A percentile compares a stretch with the other conserved stretches of the same genome.
Evolutionary conservation across 2,329 filamentous ascomycete species (phyloP).

Genomic region (Colletotrichum orbiculare): DNA sequence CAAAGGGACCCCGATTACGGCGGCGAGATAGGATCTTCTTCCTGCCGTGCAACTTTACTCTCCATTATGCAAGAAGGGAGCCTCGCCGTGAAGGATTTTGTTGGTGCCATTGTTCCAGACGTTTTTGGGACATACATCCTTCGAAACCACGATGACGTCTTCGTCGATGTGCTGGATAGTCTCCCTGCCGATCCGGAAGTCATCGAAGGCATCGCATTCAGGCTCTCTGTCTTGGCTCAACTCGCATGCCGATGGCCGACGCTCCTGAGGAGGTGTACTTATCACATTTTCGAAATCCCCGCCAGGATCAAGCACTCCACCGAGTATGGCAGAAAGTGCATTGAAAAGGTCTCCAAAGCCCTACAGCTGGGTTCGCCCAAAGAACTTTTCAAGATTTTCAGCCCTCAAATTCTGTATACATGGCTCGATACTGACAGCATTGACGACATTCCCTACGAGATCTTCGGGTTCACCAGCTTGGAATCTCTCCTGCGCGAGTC

Average conservation of each 20-base stretch:
- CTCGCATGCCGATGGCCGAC: constrained; percentile 89
- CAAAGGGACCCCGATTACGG: constrained; percentile 75
- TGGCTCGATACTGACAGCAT: constrained; percentile 80
- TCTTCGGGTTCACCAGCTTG: constrained; percentile 82
- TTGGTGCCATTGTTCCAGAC: constrained; percentile 75
- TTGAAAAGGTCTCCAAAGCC: constrained; percentile 72
- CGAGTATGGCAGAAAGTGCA: constrained; percentile 78
- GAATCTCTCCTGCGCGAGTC: constrained; percentile 75
- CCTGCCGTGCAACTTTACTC: constrained; percentile 77
- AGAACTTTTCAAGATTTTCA: constrained; percentile 84
- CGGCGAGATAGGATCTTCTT: constrained; percentile 65
- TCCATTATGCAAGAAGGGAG: constrained; percentile 74
- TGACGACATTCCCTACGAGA: constrained; percentile 81
- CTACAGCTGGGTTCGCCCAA: constrained; percentile 74
- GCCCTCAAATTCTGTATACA: constrained; percentile 88
- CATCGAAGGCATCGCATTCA: constrained; percentile 85
- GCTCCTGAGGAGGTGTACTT: constrained; percentile 85
- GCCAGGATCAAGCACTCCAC: constrained; percentile 74
- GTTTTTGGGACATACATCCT: constrained; percentile 88
- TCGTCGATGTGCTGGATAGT: constrained; percentile 83
- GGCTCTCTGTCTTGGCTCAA: constrained; percentile 79
- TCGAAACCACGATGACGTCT: constrained; percentile 83
- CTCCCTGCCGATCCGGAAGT: constrained; percentile 79
- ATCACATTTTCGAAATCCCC: constrained; percentile 93
- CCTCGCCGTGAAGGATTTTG: constrained; percentile 79